Evolutionary conservation across 1,284 basidiomycete species (phyloP).

Genomic region (Pseudozyma sp.): DNA sequence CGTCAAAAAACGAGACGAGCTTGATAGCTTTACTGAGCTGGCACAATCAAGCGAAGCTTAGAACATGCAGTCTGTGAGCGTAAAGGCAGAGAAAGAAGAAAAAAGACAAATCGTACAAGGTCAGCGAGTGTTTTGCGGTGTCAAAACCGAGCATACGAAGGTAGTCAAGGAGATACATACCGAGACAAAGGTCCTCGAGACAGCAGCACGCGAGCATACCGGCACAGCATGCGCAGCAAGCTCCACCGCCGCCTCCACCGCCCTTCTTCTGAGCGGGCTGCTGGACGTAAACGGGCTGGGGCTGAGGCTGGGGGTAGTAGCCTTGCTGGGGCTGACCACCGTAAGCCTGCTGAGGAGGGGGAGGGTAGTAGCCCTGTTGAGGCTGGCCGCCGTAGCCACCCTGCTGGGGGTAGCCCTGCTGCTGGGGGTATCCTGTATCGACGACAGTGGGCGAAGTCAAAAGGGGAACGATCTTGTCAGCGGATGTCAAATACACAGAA

Average conservation of each 20-base stretch:
- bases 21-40: background rate
- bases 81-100: background rate
- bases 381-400: slow-evolving; percentile 37
- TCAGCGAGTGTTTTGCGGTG: too few relatives aligned
- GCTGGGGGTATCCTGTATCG: slow-evolving; percentile 44
- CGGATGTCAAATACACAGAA: background rate
- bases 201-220: slow-evolving; percentile 59
- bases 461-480: background rate
- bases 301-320: slow-evolving; percentile 54
- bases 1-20: background rate
- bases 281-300: slow-evolving; percentile 57
- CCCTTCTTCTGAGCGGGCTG: slow-evolving; percentile 46
- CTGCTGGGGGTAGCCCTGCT: slow-evolving; percentile 37
- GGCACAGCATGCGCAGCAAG: slow-evolving; percentile 56
- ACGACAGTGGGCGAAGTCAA: background rate
- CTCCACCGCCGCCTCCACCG: slow-evolving; percentile 24
- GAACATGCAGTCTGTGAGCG: slow-evolving; percentile 45
- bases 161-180: slow-evolving; percentile 9
- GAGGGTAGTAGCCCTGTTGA: slow-evolving; percentile 52
- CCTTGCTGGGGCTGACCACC: slow-evolving; percentile 54
- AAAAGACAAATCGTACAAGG: background rate
- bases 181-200: slow-evolving; percentile 57
- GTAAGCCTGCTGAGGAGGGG: slow-evolving; percentile 58
- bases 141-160: background rate
- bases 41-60: slow-evolving; percentile 3